phyloP scores from a whole-genome alignment of 2,329 filamentous ascomycete species.

The Furcasterigmium furcatum region DNA sequence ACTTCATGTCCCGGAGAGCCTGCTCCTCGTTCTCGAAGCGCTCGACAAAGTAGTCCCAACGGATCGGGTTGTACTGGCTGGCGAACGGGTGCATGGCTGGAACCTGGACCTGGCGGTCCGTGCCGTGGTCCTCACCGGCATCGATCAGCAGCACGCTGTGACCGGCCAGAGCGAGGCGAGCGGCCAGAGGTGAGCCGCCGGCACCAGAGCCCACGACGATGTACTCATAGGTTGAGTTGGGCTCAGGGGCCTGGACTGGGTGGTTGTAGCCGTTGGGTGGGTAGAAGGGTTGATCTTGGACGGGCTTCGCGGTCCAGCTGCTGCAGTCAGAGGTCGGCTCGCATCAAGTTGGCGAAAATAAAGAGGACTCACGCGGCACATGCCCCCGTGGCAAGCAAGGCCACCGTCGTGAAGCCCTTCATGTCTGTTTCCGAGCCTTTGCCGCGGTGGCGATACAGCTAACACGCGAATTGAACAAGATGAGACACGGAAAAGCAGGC shows the following conservation, averaged over 20 bases:
- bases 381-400: too few species aligned
- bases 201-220: constrained; percentile 61
- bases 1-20: constrained; percentile 48
- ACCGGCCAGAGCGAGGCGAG: constrained; percentile 55
- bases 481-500: too few species aligned
- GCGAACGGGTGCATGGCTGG: constrained; percentile 14
- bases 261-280: not conserved
- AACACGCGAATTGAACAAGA: too few species aligned
- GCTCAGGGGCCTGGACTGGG: not conserved
- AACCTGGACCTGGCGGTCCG: constrained; percentile 15
- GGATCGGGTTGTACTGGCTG: constrained; percentile 5
- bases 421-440: too few species aligned
- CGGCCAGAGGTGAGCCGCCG: constrained; percentile 56
- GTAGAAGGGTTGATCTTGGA: not conserved
- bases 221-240: constrained; percentile 47
- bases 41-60: constrained; percentile 60
- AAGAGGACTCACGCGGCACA: too few species aligned
- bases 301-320: too few species aligned
- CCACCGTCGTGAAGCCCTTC: too few species aligned
- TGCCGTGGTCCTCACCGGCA: constrained; percentile 55
- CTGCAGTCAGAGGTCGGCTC: too few species aligned
- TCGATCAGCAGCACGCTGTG: constrained; percentile 59
- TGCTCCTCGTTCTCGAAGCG: constrained; percentile 50
- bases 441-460: too few species aligned
- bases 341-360: too few species aligned